phyloP scores from a whole-genome alignment of 441 rosid genomes.

The Omphalea diandra region DNA sequence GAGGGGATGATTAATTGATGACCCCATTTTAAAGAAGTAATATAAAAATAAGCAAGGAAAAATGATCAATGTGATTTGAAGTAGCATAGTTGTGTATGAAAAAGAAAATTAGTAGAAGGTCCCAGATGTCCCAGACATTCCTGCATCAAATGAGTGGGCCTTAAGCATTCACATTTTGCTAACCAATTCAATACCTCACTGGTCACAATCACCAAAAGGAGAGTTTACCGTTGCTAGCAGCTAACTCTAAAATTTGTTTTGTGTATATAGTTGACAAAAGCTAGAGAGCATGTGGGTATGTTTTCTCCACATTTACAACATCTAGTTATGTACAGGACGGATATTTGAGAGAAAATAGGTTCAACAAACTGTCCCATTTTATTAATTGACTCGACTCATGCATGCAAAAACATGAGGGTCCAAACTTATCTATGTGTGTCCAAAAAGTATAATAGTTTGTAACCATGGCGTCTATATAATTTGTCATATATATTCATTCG shows the following conservation, averaged over 20 bases:
- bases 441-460: neutral
- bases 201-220: conserved; percentile 22
- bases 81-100: neutral
- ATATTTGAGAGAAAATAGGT: neutral
- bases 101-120: neutral
- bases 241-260: conserved; percentile 19
- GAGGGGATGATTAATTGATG: too few species aligned
- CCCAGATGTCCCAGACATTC: conserved; percentile 30
- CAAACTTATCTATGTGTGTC: neutral
- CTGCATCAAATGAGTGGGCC: conserved; percentile 17
- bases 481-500: too few species aligned
- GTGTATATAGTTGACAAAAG: neutral
- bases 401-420: neutral
- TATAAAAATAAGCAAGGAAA: neutral
- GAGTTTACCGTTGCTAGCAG: too few species aligned
- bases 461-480: neutral
- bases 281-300: neutral
- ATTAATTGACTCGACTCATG: neutral
- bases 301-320: neutral
- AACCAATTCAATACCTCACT: neutral
- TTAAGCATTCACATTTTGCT: neutral
- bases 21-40: too few species aligned
- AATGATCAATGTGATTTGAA: conserved; percentile 1
- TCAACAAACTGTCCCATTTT: conserved; percentile 7
- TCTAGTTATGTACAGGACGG: neutral